Percentiles rank a stretch among this genome's conserved stretches.
Evolutionary conservation across 805 yeast species (phyloP).

Genomic region (Ogataea nakhonphanomensis): DNA sequence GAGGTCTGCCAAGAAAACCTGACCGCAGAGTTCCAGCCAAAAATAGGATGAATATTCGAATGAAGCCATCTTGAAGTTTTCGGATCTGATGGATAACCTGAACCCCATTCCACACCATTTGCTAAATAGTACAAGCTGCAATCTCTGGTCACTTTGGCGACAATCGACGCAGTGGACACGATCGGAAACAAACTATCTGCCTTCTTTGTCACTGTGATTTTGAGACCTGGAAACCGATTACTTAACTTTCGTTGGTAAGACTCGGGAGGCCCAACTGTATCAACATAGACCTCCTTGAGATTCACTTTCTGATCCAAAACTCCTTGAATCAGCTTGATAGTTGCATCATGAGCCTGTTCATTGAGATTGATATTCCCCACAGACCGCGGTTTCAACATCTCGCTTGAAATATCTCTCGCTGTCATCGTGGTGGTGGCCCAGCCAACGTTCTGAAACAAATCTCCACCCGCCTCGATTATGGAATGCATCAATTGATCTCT

Average conservation of each 20-base stretch:
- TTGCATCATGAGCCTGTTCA: constrained; percentile 95
- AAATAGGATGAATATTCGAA: constrained; percentile 58
- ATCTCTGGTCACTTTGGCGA: constrained; percentile 96
- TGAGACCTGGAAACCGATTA: constrained; percentile 61
- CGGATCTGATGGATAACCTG: constrained; percentile 95
- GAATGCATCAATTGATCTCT: constrained; percentile 59
- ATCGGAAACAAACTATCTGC: constrained; percentile 92
- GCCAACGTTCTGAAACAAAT: constrained; percentile 61
- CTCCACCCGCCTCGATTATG: constrained; percentile 44
- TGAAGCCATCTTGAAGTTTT: constrained; percentile 77
- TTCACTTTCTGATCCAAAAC: constrained; percentile 61
- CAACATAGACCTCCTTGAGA: constrained; percentile 75
- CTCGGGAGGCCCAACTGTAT: constrained; percentile 95
- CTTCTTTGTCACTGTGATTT: constrained; percentile 83
- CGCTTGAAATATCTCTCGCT: constrained; percentile 80
- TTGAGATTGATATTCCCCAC: constrained; percentile 72
- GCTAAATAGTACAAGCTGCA: constrained; percentile 24
- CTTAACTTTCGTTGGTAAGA: constrained; percentile 76
- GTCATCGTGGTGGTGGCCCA: constrained; percentile 86
- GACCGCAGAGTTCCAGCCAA: constrained; percentile 78
- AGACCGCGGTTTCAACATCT: constrained; percentile 72
- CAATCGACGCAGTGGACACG: constrained; percentile 91
- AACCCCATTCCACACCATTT: constrained; percentile 51
- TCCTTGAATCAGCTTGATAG: constrained; percentile 71
- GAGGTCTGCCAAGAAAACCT: constrained; percentile 96